A percentile compares a stretch with the other conserved stretches of the same genome.
These are phyloP conservation scores for Monosporascus sp. DNA, from an alignment of 2,329 filamentous ascomycete species.

Conservation along the genomic window DNA sequence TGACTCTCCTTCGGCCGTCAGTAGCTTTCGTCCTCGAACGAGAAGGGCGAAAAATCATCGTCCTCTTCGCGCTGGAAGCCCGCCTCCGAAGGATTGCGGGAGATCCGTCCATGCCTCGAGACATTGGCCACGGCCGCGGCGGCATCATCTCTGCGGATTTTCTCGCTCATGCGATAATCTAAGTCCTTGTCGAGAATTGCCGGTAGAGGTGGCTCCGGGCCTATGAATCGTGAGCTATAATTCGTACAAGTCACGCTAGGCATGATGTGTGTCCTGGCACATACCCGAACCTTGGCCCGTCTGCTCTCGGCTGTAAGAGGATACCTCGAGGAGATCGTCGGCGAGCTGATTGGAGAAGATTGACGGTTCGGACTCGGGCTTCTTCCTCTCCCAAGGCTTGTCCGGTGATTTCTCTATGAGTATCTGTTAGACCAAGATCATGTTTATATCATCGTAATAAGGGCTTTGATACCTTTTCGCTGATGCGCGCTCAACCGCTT, in stretches of 20 bases:
- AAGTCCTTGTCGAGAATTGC: constrained; percentile 19
- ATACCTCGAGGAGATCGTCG: background rate
- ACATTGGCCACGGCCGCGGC: background rate
- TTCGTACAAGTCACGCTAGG: background rate
- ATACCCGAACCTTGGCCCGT: no score
- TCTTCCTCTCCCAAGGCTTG: background rate
- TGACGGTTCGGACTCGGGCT: background rate
- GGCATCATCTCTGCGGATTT: constrained; percentile 13
- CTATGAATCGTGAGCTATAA: background rate
- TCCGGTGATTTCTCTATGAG: background rate
- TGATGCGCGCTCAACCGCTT: constrained; percentile 17
- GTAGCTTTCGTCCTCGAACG: background rate
- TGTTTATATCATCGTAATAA: no score
- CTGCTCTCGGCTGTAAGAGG: background rate
- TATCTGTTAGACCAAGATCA: background rate
- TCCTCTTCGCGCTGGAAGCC: background rate
- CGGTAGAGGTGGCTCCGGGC: constrained; percentile 3
- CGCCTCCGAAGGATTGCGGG: background rate
- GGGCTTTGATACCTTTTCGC: constrained; percentile 4
- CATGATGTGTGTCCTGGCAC: no score
- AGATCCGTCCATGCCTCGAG: background rate
- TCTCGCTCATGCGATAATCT: constrained; percentile 23
- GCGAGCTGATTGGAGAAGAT: background rate
- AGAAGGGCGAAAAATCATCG: background rate
- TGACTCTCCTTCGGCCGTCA: background rate